Evolutionary conservation across 1,284 basidiomycete species (phyloP).

Genomic region (Cryptococcus sp.): DNA sequence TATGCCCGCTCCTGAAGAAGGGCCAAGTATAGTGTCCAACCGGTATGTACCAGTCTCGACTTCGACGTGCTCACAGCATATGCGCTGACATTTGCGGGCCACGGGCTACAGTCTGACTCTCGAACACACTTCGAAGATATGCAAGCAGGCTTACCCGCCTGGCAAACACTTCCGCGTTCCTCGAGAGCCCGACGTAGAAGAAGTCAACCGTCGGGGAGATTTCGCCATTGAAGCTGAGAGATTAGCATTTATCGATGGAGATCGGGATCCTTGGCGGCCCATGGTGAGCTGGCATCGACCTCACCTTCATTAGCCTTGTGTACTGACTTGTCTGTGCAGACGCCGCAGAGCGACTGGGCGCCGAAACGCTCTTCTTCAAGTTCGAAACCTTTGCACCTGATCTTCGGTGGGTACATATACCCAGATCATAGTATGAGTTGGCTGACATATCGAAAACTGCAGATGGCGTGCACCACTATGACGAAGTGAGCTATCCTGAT

Average conservation of each 20-base stretch:
- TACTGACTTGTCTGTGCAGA: constrained; percentile 41
- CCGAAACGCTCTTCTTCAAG: constrained; percentile 69
- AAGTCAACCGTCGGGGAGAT: constrained; percentile 75
- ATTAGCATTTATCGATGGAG: constrained; percentile 69
- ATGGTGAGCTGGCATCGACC: constrained; percentile 50
- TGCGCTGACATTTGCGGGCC: neutral
- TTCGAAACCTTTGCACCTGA: constrained; percentile 79
- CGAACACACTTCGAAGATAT: constrained; percentile 77
- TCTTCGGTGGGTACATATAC: constrained; percentile 64
- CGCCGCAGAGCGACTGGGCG: constrained; percentile 81
- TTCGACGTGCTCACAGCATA: neutral
- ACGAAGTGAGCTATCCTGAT: constrained; percentile 55
- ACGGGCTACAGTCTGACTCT: constrained; percentile 66
- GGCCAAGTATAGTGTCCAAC: constrained; percentile 42
- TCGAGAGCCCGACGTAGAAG: constrained; percentile 69
- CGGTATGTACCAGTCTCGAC: constrained; percentile 28
- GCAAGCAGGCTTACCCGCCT: constrained; percentile 76
- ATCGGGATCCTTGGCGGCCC: constrained; percentile 79
- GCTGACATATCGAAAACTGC: constrained; percentile 29
- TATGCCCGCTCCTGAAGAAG: constrained; percentile 47
- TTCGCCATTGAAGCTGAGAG: constrained; percentile 73
- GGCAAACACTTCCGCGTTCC: constrained; percentile 76
- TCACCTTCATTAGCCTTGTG: neutral
- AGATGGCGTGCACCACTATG: constrained; percentile 88
- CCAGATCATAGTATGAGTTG: constrained; percentile 4